Evolutionary conservation across 768 basidiomycete genomes (phyloP).

Genomic region (Leccinum sublutescens): DNA sequence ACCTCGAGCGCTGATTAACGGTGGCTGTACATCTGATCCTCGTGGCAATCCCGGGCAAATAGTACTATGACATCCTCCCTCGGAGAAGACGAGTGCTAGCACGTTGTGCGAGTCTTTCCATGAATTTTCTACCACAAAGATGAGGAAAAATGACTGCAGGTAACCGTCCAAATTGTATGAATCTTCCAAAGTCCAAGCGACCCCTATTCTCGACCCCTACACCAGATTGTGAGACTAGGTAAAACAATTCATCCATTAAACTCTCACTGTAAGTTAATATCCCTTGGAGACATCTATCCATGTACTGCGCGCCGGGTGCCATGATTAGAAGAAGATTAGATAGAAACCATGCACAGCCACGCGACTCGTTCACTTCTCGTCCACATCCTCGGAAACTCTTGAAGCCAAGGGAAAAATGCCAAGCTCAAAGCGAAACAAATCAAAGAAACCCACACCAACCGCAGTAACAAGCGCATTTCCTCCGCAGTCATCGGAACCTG

Average conservation of each 20-base stretch:
- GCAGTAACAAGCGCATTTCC: slow-evolving; percentile 18
- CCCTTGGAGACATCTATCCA: too few species aligned
- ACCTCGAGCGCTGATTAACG: not conserved
- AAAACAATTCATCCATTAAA: too few species aligned
- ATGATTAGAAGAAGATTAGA: too few species aligned
- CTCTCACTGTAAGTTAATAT: too few species aligned
- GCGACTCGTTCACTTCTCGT: not conserved
- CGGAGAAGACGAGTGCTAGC: not conserved
- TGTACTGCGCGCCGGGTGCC: too few species aligned
- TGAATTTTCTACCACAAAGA: not conserved
- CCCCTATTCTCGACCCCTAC: too few species aligned
- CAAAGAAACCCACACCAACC: slow-evolving; percentile 44
- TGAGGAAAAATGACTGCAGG: too few species aligned
- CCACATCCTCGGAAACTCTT: not conserved
- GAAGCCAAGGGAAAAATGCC: slow-evolving; percentile 5
- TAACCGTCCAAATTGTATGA: too few species aligned
- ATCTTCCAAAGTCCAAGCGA: too few species aligned
- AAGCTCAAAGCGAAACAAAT: slow-evolving; percentile 53
- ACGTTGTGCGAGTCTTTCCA: not conserved
- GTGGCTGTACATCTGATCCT: not conserved
- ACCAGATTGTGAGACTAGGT: too few species aligned
- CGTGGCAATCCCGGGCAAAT: not conserved
- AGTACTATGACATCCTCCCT: not conserved
- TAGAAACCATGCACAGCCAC: not conserved
- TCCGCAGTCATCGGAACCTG: slow-evolving; percentile 28